A percentile compares a stretch with the other conserved stretches of the same genome.
Evolutionary conservation across 1,139 yeast genomes (phyloP).

Genomic region (Yamadazyma siamensis): DNA sequence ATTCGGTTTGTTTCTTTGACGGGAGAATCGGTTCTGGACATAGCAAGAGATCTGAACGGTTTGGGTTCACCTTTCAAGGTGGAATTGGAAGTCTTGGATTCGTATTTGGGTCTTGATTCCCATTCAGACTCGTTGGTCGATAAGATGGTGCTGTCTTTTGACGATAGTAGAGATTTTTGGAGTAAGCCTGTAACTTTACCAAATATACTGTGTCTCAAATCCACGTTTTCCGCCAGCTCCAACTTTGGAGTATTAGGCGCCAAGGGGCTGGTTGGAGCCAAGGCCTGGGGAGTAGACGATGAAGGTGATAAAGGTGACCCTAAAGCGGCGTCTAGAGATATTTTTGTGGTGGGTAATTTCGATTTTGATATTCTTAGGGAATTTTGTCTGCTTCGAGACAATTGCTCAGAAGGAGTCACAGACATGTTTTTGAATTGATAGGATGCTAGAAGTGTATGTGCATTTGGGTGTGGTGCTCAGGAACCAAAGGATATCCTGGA

Average conservation of each 20-base stretch:
- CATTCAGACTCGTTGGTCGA: slow-evolving; percentile 9
- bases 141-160: slow-evolving; percentile 9
- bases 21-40: slow-evolving; percentile 14
- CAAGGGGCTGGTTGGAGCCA: not conserved
- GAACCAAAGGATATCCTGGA: too few relatives aligned
- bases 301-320: not conserved
- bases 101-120: slow-evolving; percentile 1
- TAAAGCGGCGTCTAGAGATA: slow-evolving; percentile 6
- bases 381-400: slow-evolving; percentile 11
- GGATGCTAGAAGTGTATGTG: too few relatives aligned
- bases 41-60: slow-evolving; percentile 5
- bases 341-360: slow-evolving; percentile 13
- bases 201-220: slow-evolving; percentile 23
- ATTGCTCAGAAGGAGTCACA: slow-evolving; percentile 3
- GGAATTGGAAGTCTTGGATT: slow-evolving; percentile 10
- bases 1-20: slow-evolving; percentile 87
- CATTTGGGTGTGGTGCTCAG: too few relatives aligned
- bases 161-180: slow-evolving; percentile 18
- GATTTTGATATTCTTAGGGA: slow-evolving; percentile 8
- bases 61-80: slow-evolving; percentile 7
- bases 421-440: slow-evolving; percentile 6
- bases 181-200: slow-evolving; percentile 34
- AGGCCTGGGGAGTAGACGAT: not conserved
- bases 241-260: not conserved
- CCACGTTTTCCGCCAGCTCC: slow-evolving; percentile 4